Percentiles rank a stretch among this genome's conserved stretches.
Evolutionary conservation across 2,329 filamentous ascomycete genomes (phyloP).

Genomic region (Cladosporium sphaerospermum): DNA sequence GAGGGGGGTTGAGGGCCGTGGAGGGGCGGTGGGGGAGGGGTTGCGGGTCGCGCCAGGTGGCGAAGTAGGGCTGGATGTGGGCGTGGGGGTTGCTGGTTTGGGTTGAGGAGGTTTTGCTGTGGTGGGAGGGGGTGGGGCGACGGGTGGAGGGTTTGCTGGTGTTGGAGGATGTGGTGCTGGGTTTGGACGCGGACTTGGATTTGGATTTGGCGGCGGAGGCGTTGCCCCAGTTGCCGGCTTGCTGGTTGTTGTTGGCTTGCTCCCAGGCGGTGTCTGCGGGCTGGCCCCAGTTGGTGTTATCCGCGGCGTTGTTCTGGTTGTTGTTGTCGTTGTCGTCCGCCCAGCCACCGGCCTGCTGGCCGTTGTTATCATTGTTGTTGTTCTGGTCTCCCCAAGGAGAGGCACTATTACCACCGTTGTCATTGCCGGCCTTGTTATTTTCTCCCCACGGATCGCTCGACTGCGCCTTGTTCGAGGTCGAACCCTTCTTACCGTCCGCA

Average conservation of each 20-base stretch:
- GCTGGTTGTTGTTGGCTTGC: neutral
- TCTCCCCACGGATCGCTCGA: too few relatives aligned
- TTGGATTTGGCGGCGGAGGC: too few relatives aligned
- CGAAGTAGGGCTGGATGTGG: slow-evolving; percentile 9
- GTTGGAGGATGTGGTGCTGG: neutral
- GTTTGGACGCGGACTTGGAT: too few relatives aligned
- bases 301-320: neutral
- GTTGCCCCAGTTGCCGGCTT: neutral
- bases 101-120: slow-evolving; percentile 1
- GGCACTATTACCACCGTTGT: too few relatives aligned
- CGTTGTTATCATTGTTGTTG: neutral
- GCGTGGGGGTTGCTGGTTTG: slow-evolving; percentile 2
- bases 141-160: neutral
- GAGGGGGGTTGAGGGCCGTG: neutral
- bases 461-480: too few relatives aligned
- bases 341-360: neutral
- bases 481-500: too few relatives aligned
- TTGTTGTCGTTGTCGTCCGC: neutral
- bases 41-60: neutral
- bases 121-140: slow-evolving; percentile 1
- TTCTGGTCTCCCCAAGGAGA: neutral
- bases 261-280: neutral
- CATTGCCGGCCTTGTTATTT: too few relatives aligned
- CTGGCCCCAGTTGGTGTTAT: neutral
- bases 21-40: neutral